Evolutionary conservation across 2,329 filamentous ascomycete genomes (phyloP).

Genomic region (Thelonectria discophora): DNA sequence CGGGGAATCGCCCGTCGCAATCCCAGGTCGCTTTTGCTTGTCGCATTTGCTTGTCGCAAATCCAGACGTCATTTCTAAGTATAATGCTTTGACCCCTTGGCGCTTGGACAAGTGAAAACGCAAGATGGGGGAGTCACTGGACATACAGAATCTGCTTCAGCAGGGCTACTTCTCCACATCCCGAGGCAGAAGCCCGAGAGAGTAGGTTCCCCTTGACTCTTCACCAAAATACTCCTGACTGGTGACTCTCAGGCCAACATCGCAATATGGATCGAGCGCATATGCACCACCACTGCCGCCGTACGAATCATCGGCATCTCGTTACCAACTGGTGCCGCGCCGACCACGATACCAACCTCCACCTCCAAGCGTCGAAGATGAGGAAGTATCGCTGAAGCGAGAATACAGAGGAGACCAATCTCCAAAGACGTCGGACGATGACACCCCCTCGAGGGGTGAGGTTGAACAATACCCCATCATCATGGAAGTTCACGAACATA

Average conservation of each 20-base stretch:
- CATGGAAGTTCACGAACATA: constrained; percentile 67
- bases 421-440: constrained; percentile 54
- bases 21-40: constrained; percentile 9
- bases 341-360: constrained; percentile 60
- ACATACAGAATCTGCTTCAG: constrained; percentile 58
- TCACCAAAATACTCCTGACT: constrained; percentile 27
- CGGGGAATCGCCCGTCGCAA: constrained; percentile 1
- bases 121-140: constrained; percentile 55
- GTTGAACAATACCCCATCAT: constrained; percentile 75
- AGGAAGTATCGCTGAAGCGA: constrained; percentile 67
- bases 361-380: constrained; percentile 74
- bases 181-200: constrained; percentile 48
- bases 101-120: constrained; percentile 30
- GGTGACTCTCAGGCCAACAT: constrained; percentile 26
- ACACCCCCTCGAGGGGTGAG: constrained; percentile 68
- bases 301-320: constrained; percentile 30
- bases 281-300: constrained; percentile 29
- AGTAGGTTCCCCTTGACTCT: constrained; percentile 34
- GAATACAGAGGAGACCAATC: constrained; percentile 58
- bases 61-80: constrained; percentile 21
- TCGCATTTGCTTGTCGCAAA: constrained; percentile 25
- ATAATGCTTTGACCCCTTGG: constrained; percentile 37
- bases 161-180: constrained; percentile 62
- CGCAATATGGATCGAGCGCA: constrained; percentile 30
- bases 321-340: constrained; percentile 30